phyloP scores from a whole-genome alignment of 1,139 yeast species.

The Geotrichum reessii region DNA sequence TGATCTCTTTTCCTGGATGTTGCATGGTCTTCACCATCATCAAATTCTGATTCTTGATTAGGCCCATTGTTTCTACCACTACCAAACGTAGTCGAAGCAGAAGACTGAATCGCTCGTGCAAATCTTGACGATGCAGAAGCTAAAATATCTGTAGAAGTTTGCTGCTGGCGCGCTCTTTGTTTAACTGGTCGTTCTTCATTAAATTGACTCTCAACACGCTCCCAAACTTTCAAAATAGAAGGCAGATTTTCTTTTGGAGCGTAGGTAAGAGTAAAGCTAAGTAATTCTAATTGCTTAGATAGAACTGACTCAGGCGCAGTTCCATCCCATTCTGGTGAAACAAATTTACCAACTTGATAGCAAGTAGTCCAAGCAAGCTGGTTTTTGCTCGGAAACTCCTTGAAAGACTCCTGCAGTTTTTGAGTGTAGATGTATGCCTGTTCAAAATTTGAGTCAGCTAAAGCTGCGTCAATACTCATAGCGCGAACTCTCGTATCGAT shows the following conservation, averaged over 20 bases:
- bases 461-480: slow-evolving; percentile 52
- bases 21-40: slow-evolving; percentile 9
- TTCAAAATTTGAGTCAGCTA: slow-evolving; percentile 48
- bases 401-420: background rate
- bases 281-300: slow-evolving; percentile 43
- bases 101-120: slow-evolving; percentile 26
- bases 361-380: slow-evolving; percentile 48
- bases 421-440: slow-evolving; percentile 37
- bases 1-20: slow-evolving; percentile 41
- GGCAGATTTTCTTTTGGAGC: slow-evolving; percentile 35
- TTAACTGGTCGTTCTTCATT: background rate
- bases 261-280: slow-evolving; percentile 41
- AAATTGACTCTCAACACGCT: slow-evolving; percentile 25
- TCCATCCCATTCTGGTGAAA: slow-evolving; percentile 47
- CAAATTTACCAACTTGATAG: slow-evolving; percentile 53
- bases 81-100: slow-evolving; percentile 23
- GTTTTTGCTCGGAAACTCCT: background rate
- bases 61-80: slow-evolving; percentile 4
- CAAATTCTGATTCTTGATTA: slow-evolving; percentile 19
- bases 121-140: slow-evolving; percentile 20
- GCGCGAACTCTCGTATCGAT: slow-evolving; percentile 42
- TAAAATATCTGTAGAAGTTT: background rate
- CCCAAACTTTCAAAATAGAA: slow-evolving; percentile 34
- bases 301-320: slow-evolving; percentile 27
- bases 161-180: background rate